Evolutionary conservation across 768 basidiomycete species (phyloP), one percentile per base, ranked within the genome.

Genomic region (Mycena kentingensis): DNA sequence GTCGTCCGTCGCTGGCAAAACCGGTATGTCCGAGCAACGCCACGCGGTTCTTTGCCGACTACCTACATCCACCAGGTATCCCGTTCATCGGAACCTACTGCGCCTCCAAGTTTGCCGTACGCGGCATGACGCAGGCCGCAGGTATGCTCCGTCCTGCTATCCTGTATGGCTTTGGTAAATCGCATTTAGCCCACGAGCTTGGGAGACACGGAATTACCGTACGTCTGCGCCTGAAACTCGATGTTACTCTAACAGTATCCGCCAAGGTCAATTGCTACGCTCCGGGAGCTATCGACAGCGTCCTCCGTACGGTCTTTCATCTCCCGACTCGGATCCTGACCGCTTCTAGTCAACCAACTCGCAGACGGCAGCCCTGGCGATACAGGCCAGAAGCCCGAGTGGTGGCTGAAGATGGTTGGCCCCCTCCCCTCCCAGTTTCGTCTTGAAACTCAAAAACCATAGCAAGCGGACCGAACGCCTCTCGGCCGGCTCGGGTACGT

Each of bases 71-170:
- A 28, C n/a, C 45, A 47, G 46, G 29, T 22, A 19, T 24, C 13
- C 19, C 24, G 15, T 16, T 34, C 24, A 38, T 38, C 27, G 22
- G 44, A 13, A 16, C 61, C 21, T 73, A 73, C 41, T 59, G 56
- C 28, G 44, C 66, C 0, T 70, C 67, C 3, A 72, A 73, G 57
- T 72, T 73, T 52, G 71, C 71, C 13, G 19, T 73, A 1, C 63
- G 67, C 21, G 72, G 68, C 13, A 56, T 73, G 29, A 72, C 72
- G 2, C 70, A 72, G 54, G 55, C 24, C 36, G 48, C 53, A 16
- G 57, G 55, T 52, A 45, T 15, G 32, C 22, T 16, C n/a, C 38
- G 15, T 16, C 13, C 25, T 16, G 5, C 22, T 18, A 28, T 4
- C 27, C 18, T 5, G 12, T 11, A 16, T n/a, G 31, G 24, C 27